Evolutionary conservation across 2,329 filamentous ascomycete genomes (phyloP).

Genomic region (Botrytis medusae): DNA sequence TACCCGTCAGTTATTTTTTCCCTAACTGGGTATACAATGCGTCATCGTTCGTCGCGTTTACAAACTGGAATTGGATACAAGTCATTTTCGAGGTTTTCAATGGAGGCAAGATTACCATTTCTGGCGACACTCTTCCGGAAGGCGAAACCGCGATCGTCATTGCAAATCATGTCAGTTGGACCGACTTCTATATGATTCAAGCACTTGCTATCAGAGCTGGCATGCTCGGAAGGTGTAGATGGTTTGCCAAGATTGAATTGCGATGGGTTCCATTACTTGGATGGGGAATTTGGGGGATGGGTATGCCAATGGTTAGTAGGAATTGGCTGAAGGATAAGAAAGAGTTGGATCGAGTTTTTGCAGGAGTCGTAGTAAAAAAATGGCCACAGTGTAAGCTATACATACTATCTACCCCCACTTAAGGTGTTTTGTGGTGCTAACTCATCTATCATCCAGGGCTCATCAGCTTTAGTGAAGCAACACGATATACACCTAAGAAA

Average conservation of each 20-base stretch:
- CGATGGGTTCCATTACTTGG: constrained; percentile 60
- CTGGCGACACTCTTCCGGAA: constrained; percentile 51
- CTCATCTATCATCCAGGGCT: constrained; percentile 50
- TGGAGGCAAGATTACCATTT: constrained; percentile 52
- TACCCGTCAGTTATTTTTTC: constrained; percentile 48
- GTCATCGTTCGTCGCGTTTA: constrained; percentile 55
- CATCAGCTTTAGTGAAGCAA: constrained; percentile 64
- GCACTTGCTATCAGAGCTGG: constrained; percentile 51
- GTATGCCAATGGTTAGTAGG: constrained; percentile 62
- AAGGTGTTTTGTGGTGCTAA: constrained; percentile 18
- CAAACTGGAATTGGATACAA: constrained; percentile 59
- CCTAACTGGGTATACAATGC: constrained; percentile 53
- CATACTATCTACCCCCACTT: constrained; percentile 23
- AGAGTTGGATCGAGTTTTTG: constrained; percentile 58
- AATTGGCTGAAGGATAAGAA: constrained; percentile 57
- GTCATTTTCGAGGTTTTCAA: constrained; percentile 55
- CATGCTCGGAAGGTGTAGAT: constrained; percentile 62
- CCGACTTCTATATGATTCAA: constrained; percentile 65
- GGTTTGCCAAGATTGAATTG: constrained; percentile 62
- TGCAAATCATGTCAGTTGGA: constrained; percentile 60
- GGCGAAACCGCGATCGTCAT: constrained; percentile 62
- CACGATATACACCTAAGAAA: constrained; percentile 56
- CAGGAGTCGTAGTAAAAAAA: constrained; percentile 50
- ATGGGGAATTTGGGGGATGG: constrained; percentile 65
- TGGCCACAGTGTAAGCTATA: constrained; percentile 57